phyloP scores from a whole-genome alignment of 139 green algal species.

The Picochlorum costavermella region DNA sequence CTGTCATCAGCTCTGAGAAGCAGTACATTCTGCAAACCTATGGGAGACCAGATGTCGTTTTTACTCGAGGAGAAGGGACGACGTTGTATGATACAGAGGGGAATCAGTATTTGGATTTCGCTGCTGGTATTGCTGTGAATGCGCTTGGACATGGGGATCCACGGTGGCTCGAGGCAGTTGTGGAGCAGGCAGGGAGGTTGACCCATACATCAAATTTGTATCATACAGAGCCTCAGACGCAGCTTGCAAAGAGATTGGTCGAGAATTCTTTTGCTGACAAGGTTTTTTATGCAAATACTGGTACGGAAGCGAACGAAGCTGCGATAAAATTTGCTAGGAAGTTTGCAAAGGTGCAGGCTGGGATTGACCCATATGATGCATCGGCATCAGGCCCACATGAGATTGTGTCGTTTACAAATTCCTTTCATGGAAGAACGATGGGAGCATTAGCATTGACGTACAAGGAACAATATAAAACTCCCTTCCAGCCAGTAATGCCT shows the following conservation, averaged over 20 bases:
- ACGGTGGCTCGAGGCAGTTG: conserved; percentile 73
- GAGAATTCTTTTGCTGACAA: conserved; percentile 86
- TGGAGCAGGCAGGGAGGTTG: conserved; percentile 70
- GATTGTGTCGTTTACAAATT: conserved; percentile 86
- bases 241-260: conserved; percentile 84
- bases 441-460: conserved; percentile 90
- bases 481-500: conserved; percentile 91
- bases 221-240: conserved; percentile 80
- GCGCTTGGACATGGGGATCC: conserved; percentile 80
- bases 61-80: conserved; percentile 66
- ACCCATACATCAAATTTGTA: conserved; percentile 94
- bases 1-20: conserved; percentile 26
- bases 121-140: conserved; percentile 96
- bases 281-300: conserved; percentile 95
- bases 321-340: conserved; percentile 99
- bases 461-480: conserved; percentile 90
- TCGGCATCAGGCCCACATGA: conserved; percentile 59
- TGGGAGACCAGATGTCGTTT: conserved; percentile 64
- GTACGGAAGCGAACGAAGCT: conserved; percentile 97
- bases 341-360: conserved; percentile 64
- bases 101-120: conserved; percentile 91
- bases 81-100: conserved; percentile 75
- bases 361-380: conserved; percentile 62
- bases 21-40: conserved; percentile 84
- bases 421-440: conserved; percentile 98